phyloP scores from a whole-genome alignment of 129 eudicot species.

The Artemisia tridentata region DNA sequence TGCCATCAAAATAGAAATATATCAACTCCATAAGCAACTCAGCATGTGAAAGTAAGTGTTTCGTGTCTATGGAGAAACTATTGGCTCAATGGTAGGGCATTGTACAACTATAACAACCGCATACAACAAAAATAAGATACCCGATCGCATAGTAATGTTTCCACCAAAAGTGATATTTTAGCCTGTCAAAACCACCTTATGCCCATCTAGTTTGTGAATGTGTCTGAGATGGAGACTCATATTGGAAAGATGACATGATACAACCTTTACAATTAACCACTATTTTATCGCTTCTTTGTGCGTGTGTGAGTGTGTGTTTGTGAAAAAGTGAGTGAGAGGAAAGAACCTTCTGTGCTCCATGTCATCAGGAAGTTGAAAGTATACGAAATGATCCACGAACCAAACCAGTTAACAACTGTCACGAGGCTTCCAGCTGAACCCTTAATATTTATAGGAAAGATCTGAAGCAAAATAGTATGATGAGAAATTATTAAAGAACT shows the following conservation, averaged over 20 bases:
- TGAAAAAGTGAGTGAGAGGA: constrained; percentile 13
- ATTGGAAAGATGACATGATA: neutral
- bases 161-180: neutral
- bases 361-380: constrained; percentile 66
- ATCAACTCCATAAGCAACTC: constrained; percentile 10
- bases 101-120: neutral
- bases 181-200: neutral
- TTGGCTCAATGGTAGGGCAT: neutral
- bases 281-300: neutral
- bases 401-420: constrained; percentile 80
- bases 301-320: constrained; percentile 12
- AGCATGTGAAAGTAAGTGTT: neutral
- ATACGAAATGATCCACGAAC: constrained; percentile 79
- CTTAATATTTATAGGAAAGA: constrained; percentile 86
- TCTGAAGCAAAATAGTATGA: constrained; percentile 49
- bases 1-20: constrained; percentile 15
- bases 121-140: too few relatives aligned
- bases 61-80: neutral
- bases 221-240: neutral
- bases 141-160: too few relatives aligned
- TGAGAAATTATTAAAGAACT: constrained; percentile 24
- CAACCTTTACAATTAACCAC: neutral
- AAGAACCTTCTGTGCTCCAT: constrained; percentile 71
- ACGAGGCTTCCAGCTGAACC: constrained; percentile 90
- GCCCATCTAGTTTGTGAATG: neutral